Percentiles rank a stretch among this genome's conserved stretches.
These are phyloP conservation scores for Ramicandelaber brevisporus DNA, from an alignment of 192 early-diverging fungal species.

Conservation along the genomic window DNA sequence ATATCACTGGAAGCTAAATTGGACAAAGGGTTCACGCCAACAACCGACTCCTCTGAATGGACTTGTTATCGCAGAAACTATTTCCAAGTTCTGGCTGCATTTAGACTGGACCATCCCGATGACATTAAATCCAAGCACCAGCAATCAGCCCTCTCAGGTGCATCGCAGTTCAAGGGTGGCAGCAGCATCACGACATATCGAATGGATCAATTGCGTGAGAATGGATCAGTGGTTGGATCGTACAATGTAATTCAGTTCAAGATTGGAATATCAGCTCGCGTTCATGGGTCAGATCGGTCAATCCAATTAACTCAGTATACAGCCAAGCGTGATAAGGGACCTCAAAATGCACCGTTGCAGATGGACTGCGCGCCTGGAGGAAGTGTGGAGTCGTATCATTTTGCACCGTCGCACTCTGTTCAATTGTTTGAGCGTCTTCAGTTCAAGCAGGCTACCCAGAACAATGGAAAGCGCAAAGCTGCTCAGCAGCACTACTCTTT, in stretches of 20 bases:
- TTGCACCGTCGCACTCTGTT: conserved; percentile 14
- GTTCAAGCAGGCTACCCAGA: conserved; percentile 90
- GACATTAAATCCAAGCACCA: no score
- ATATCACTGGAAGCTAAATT: no score
- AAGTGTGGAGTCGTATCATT: conserved; percentile 15
- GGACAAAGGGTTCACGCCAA: no score
- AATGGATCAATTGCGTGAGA: no score
- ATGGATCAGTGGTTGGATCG: no score
- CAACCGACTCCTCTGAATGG: no score
- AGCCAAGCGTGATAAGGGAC: conserved; percentile 82
- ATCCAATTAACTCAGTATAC: conserved; percentile 74
- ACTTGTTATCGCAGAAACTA: conserved; percentile 91
- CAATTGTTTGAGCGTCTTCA: conserved; percentile 82
- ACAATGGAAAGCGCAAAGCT: conserved; percentile 77
- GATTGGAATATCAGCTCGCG: conserved; percentile 48
- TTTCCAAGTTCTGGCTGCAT: conserved; percentile 54
- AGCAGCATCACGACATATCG: no score
- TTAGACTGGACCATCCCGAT: conserved; percentile 24
- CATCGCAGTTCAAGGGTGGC: no score
- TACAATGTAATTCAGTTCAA: conserved; percentile 36
- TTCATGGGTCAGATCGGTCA: conserved; percentile 37
- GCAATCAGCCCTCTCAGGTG: no score
- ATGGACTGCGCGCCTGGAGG: conserved; percentile 30
- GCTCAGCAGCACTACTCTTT: conserved; percentile 92
- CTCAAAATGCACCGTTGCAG: conserved; percentile 42